A percentile compares a stretch with the other conserved stretches of the same genome.
Evolutionary conservation across 1,284 basidiomycete genomes (phyloP).

Genomic region (Earliella scabrosa): DNA sequence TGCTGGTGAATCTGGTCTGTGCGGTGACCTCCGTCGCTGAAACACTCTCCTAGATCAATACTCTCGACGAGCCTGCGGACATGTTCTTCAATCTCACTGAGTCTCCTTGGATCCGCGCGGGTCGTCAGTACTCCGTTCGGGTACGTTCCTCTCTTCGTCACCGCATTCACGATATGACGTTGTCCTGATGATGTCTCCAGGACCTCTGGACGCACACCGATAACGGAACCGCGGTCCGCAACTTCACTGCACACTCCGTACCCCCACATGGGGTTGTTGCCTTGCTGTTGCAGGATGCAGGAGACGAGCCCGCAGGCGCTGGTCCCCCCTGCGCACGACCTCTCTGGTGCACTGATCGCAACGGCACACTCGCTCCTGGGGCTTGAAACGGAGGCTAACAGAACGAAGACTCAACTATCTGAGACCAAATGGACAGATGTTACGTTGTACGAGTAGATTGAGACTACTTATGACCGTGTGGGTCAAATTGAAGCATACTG

Average conservation of each 20-base stretch:
- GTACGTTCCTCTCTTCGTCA: slow-evolving; percentile 39
- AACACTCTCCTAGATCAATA: slow-evolving; percentile 43
- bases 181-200: slow-evolving; percentile 35
- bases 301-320: slow-evolving; percentile 61
- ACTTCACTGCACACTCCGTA: slow-evolving; percentile 59
- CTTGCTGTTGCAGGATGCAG: slow-evolving; percentile 64
- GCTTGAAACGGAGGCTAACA: too few species aligned
- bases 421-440: too few species aligned
- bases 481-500: too few species aligned
- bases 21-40: too few species aligned
- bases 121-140: slow-evolving; percentile 62
- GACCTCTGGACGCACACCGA: slow-evolving; percentile 72
- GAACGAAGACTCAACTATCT: too few species aligned
- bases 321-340: slow-evolving; percentile 32
- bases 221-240: slow-evolving; percentile 68
- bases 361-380: slow-evolving; percentile 28
- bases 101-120: slow-evolving; percentile 72
- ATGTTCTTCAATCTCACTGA: slow-evolving; percentile 70
- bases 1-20: not conserved
- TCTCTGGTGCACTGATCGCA: slow-evolving; percentile 31
- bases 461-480: too few species aligned
- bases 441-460: too few species aligned
- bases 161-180: not conserved
- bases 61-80: slow-evolving; percentile 53
- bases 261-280: slow-evolving; percentile 75